Evolutionary conservation across 2,329 filamentous ascomycete genomes (phyloP), one percentile per base, ranked within the genome.

Genomic region (Pseudogymnoascus sp.): DNA sequence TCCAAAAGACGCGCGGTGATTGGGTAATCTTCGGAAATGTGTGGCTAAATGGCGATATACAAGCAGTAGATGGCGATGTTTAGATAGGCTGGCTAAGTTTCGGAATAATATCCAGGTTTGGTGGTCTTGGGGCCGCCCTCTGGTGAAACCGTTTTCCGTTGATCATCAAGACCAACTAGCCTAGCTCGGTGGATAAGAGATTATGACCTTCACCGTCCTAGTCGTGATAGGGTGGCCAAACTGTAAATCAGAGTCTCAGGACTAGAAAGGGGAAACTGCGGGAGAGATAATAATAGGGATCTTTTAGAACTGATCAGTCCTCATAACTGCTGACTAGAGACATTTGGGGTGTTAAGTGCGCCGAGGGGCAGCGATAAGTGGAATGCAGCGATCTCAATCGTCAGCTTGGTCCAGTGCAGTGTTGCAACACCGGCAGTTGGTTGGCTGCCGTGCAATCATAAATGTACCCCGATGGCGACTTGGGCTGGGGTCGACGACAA

Each of bases 401-500:
- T 33, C 50, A 33, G 29, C 19, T 21, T 19, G 23, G 2, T 13
- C 17, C 50, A 56, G 29, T 33, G 4, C 21, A 7, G 4, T 19
- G 9, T 56, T 11, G 26, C 50, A 56, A 33, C 46, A 33, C n/a
- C 50, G 50, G 50, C 11, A 56, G n/a, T 56, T 56, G 50, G 50
- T 56, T 56, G 50, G 50, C 17, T 56, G 50, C 50, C 29, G 29
- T 33, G 26, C 29, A 56, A 33, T 33, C 50, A 53, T 53, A n/a
- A 7, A 19, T 33, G 29, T 33, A 33, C 29, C 33, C 31, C 29
- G 5, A 56, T 56, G 26, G 50, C 50, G 50, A 33, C 64, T 65
- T 65, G 65, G 56, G 26, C 61, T 56, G 33, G 59, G 53, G 60
- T 59, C 64, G 64, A 63, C 37, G 29, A 63, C 63, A 63, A 50